Conservation (phyloP, 1,284 basidiomycete species). For the Ceratobasidium sp. region DNA sequence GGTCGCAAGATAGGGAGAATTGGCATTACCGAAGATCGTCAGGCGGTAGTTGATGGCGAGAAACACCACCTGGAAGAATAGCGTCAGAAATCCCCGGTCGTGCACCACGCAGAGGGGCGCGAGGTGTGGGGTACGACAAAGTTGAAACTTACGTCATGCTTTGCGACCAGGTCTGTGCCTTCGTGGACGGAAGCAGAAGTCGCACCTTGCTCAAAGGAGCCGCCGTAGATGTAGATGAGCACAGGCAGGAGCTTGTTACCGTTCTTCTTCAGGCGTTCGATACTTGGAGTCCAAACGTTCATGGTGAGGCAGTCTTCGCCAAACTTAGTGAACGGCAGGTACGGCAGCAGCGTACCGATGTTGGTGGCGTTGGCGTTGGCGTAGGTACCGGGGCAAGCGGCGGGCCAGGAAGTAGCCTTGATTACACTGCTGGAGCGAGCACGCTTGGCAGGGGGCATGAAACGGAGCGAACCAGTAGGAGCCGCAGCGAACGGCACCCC, state of each 20-base stretch:
- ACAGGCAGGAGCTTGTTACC: constrained; percentile 31
- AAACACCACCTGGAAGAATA: constrained; percentile 1
- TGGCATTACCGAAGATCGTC: constrained; percentile 39
- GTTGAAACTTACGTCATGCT: constrained; percentile 39
- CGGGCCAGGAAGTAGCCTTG: constrained; percentile 31
- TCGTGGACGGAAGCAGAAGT: constrained; percentile 32
- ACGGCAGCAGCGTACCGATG: constrained; percentile 19
- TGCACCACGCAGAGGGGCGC: no score
- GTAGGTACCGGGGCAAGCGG: constrained; percentile 33
- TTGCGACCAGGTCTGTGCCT: constrained; percentile 15
- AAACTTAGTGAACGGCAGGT: constrained; percentile 17
- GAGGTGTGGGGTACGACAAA: not conserved
- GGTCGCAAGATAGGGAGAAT: constrained; percentile 45
- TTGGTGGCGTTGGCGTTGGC: constrained; percentile 9
- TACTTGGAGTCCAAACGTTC: constrained; percentile 42
- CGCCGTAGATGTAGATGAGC: constrained; percentile 42
- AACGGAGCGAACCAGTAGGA: constrained; percentile 22
- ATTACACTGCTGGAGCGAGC: constrained; percentile 8
- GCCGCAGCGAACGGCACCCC: constrained; percentile 42
- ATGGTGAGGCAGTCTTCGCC: constrained; percentile 41
- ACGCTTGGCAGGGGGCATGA: constrained; percentile 23
- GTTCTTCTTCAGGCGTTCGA: constrained; percentile 15
- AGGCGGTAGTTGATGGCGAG: constrained; percentile 38
- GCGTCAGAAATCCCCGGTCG: no score
- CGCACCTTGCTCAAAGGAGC: constrained; percentile 16